A percentile compares a stretch with the other conserved stretches of the same genome.
phyloP scores from a whole-genome alignment of 1,284 basidiomycete species.

The Boletus putidus region DNA sequence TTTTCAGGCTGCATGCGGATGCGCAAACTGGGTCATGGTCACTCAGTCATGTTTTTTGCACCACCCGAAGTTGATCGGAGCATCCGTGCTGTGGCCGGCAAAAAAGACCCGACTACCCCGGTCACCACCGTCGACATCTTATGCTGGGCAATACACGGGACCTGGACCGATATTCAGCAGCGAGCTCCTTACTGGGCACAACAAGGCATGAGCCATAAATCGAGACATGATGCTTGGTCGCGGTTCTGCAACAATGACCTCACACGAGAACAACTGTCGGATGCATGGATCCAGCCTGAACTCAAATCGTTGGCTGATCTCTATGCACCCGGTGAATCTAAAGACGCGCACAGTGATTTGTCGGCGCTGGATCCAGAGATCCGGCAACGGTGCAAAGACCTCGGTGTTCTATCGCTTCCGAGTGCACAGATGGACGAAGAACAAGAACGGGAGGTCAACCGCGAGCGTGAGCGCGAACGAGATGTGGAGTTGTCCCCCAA shows the following conservation, averaged over 20 bases:
- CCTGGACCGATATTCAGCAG: background rate
- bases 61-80: constrained; percentile 44
- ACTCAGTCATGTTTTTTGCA: constrained; percentile 50
- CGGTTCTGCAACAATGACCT: background rate
- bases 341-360: too few species aligned
- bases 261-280: background rate
- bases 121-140: background rate
- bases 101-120: background rate
- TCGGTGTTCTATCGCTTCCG: background rate
- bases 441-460: background rate
- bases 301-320: background rate
- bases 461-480: background rate
- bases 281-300: background rate
- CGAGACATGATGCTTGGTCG: too few species aligned
- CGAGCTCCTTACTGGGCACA: background rate
- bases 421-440: background rate
- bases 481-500: background rate
- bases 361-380: background rate
- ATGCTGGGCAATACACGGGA: background rate
- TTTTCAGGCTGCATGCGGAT: constrained; percentile 51
- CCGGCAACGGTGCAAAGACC: background rate
- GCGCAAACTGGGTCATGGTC: constrained; percentile 49
- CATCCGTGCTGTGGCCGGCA: background rate
- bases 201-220: too few species aligned
- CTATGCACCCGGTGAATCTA: background rate